Evolutionary conservation across 148 eudicot species (phyloP), one percentile per base, ranked within the genome.

Genomic region (Tetragonia tetragonoides): DNA sequence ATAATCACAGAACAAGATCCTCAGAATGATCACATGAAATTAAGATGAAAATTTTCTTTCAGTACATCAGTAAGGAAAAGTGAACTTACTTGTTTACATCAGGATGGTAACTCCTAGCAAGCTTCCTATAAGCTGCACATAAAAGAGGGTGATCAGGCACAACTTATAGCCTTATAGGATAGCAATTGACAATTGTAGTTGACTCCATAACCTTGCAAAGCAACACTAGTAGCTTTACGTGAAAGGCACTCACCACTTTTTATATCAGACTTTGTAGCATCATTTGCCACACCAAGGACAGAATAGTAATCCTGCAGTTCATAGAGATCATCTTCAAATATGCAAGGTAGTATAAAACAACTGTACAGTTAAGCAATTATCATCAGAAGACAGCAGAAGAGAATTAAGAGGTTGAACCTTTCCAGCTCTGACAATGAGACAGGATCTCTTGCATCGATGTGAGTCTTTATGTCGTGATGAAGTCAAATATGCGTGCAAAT

Each of bases 71-170:
- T 40, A 47, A 18, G 59, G 53, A 24, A 76, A 42, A 6, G 18
- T 47, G 42, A 72, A 83, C 98, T 93, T 86, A 96, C 99, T 91
- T 96, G 90, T 93, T 96, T 69, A 96, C 99, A 84, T 96, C 99
- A 49, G 99, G 99, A 85, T 96, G 99, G 82, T 85, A 91, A 76
- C 86, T 93, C 84, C 99, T 89, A 9, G 99, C 99, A 85, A 96
- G 99, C 89, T 88, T 96, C 76, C 97, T 84, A 85, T 96, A 96
- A 79, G 98, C 99, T 96, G 93, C 86, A 87, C 34, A 79, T 11
- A 74, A 57, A 74, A 53, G 18, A 83, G 34, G 49, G 68, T 8
- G n/a, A 70, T 74, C 62, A 83, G 77, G 46, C 47, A 62, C 47
- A 72, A 34, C 70, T 34, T 39, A 63, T 59, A 24, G 12, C 20